Base-by-base conservation (phyloP, 345 rosid species). In the Trapa bicornis region DNA sequence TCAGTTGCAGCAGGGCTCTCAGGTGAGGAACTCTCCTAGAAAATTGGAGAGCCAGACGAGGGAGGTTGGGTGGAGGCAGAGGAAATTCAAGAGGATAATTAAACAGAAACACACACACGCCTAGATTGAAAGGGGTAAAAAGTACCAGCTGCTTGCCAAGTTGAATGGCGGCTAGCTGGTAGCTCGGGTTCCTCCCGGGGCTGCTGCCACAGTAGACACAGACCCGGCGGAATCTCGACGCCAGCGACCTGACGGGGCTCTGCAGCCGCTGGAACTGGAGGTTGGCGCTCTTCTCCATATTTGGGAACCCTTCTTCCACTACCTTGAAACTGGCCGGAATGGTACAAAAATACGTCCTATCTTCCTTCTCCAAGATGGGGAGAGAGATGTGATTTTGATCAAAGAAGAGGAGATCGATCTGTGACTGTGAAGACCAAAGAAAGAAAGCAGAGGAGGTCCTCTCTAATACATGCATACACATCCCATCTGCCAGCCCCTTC, bases 131-230 rank as follows among this genome's bases (percentile, higher is more conserved):
- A 3, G 4, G 43, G 43, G 13, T 61, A 11, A 53, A 61, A 2
- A 70, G 38, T 74, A 87, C 90, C 82, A 87, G 83, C 78, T 80
- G 87, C 45, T 78, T 68, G 65, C 81, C 94, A 41, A 87, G 90
- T 61, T 85, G 94, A 70, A 84, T 74, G 45, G 94, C 90, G n/a
- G 94, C 84, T 64, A 75, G 81, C 70, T 81, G 90, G 74, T 83
- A 87, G 75, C 84, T 85, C 13, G 87, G 94, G 61, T 74, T 84
- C 83, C 82, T 87, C 54, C 94, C 94, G 11, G 88, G 82, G 76
- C 87, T 85, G 82, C 94, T 87, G 1, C 94, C 94, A 22, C 94
- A 87, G 64, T 85, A 87, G 15, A 87, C 94, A 66, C 94, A 87
- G 47, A 85, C 81, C 63, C 94, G 83, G 13, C 75, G 71, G 81